Evolutionary conservation across 225 moss, liverwort and hornwort species (phyloP), one percentile per base, ranked within the genome.

Genomic region (Rhytidiadelphus loreus): DNA sequence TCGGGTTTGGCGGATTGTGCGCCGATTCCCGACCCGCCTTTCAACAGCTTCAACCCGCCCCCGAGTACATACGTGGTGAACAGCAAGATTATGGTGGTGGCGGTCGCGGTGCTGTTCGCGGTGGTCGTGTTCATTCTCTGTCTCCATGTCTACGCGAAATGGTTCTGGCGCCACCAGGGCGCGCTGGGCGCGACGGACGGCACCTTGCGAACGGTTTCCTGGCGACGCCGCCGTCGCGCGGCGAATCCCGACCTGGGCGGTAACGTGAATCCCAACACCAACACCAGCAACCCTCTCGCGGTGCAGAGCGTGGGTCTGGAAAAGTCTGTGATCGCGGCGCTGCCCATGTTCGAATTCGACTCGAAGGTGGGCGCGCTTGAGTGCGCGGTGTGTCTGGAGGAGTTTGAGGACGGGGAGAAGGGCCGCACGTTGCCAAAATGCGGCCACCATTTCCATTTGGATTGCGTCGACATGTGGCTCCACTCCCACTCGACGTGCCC

Each of bases 61-160:
- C 77, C 83, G 78, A 39, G 28, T 12, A 26, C 84, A 24, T 83
- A 88, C 70, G 83, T 90, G 61, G 89, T 92, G 57, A 96, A 95
- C 92, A 95, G 95, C 90, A 96, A 93, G 94, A 96, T 98, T 14
- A 93, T 98, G 90, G 92, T 96, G 79, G 90, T 96, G 62, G 96
- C 97, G 12, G 93, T 95, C 20, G 94, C 89, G 82, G 94, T 95
- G 41, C 86, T 98, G 21, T 94, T 96, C 73, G 93, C 89, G 9
- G 92, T 98, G 11, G 94, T 96, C 73, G 53, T 96, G 43, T 95
- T 98, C 87, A 92, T 96, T 46, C 88, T 96, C 12, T 93, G 88
- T 59, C 83, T 96, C 25, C 97, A 98, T 79, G 70, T 98, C 24
- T 96, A 96, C 58, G 95, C 95, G 11, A 98, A 96, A 87, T 98